Evolutionary conservation across 1,139 yeast species (phyloP).

Genomic region (Pneumocystis oryctolagi): DNA sequence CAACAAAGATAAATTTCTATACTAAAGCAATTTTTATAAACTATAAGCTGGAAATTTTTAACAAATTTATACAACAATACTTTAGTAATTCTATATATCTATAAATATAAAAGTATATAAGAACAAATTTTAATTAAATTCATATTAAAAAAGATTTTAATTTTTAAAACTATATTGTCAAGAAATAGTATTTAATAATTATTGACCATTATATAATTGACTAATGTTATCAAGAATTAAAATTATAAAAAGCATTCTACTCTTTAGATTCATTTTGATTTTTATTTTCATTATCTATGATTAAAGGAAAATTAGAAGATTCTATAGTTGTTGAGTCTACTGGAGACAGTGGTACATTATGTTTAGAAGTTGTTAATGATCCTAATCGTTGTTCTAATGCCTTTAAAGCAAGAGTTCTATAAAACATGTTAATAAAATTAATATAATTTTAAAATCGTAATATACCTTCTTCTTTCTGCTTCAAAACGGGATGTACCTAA

Average conservation of each 20-base stretch:
- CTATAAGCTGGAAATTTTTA: no score
- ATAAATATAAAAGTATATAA: no score
- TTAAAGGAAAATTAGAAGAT: neutral
- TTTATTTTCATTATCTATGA: neutral
- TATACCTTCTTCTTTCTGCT: constrained; percentile 64
- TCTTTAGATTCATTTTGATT: neutral
- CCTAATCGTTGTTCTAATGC: neutral
- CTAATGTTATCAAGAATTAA: neutral
- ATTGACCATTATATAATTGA: neutral
- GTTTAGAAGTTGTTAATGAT: neutral
- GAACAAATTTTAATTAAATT: no score
- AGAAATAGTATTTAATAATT: neutral
- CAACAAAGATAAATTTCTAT: no score
- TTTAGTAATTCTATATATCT: no score
- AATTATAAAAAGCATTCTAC: neutral
- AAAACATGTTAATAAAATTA: neutral
- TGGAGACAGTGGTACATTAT: neutral
- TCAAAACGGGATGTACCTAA: constrained; percentile 22
- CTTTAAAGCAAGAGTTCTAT: neutral
- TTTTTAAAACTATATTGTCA: neutral
- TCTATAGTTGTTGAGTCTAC: neutral
- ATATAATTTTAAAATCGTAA: neutral
- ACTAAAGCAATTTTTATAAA: no score
- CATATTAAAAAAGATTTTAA: no score
- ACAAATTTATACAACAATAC: no score